Evolutionary conservation across 2,329 filamentous ascomycete genomes (phyloP), one percentile per base, ranked within the genome.

Genomic region (Penicillium sp.): DNA sequence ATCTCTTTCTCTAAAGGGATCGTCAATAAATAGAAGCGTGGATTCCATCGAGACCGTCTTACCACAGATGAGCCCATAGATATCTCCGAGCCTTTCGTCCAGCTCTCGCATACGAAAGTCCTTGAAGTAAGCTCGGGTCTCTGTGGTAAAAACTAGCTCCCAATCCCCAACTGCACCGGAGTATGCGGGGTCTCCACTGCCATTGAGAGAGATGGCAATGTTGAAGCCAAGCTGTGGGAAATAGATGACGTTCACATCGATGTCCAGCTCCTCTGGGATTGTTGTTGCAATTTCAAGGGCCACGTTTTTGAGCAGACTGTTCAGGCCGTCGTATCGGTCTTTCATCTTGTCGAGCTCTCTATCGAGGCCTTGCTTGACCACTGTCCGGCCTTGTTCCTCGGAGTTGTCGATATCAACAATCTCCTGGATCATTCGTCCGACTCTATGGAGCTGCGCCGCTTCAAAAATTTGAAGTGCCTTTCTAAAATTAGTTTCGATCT

Each of bases 141-240:
- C 82, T 0, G 86, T 87, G 2, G 78, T 76, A 59, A 97, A 95
- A 64, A 87, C 83, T 48, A 81, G 81, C 52, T 90, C 82, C 93
- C 92, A 98, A 0, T 71, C 70, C 48, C 83, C 83, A 13, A 77
- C 75, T 50, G 80, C 74, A 0, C 88, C 88, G 57, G 82, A 78
- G 57, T 86, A 91, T 9, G 80, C 73, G 0, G 81, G 79, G 41
- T 77, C 72, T 0, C 82, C 81, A 1, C 79, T 82, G 12, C 76
- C 72, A 57, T 89, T 81, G 3, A 84, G 68, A 1, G 79, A 79
- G 13, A 95, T 83, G 0, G 86, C 83, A 2, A 90, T 87, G 32
- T 96, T 79, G 64, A 96, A 98, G 0, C 93, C 93, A 32, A 96
- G 81, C 62, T 95, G 90, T 0, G 91, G 92, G 54, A 95, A 87